Percentiles rank a stretch among this genome's conserved stretches.
phyloP scores from a whole-genome alignment of 2,329 filamentous ascomycete species.

The Cladosporium sp. region DNA sequence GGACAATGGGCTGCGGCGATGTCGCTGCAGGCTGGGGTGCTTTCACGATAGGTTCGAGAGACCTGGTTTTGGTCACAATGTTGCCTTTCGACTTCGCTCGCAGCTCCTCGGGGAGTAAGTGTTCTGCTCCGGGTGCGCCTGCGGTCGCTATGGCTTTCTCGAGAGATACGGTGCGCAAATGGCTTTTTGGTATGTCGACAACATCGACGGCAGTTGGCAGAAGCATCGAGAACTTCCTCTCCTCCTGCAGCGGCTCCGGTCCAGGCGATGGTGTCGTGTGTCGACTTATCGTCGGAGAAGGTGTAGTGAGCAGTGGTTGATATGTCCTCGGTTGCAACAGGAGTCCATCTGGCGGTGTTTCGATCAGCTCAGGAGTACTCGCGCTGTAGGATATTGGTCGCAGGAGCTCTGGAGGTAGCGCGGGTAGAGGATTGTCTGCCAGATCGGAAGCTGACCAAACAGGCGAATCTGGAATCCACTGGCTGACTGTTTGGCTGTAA shows the following conservation, averaged over 20 bases:
- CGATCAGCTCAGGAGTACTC: slow-evolving; percentile 31
- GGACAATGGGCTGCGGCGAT: background rate
- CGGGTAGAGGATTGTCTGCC: slow-evolving; percentile 26
- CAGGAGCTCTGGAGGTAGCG: slow-evolving; percentile 21
- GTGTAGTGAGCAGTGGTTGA: slow-evolving; percentile 30
- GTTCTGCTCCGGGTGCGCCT: slow-evolving; percentile 31
- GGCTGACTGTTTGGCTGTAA: slow-evolving; percentile 36
- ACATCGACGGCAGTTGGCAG: slow-evolving; percentile 20
- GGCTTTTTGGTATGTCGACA: slow-evolving; percentile 20
- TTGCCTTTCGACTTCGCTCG: slow-evolving; percentile 27
- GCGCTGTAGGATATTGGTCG: slow-evolving; percentile 32
- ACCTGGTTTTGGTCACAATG: slow-evolving; percentile 21
- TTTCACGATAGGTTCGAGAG: slow-evolving; percentile 24
- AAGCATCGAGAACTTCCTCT: slow-evolving; percentile 21
- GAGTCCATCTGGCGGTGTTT: slow-evolving; percentile 8
- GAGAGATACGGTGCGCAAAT: slow-evolving; percentile 30
- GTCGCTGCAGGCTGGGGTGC: background rate
- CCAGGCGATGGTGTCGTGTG: slow-evolving; percentile 21
- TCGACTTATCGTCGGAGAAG: slow-evolving; percentile 28
- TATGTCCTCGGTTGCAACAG: slow-evolving; percentile 30
- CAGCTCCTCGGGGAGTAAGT: slow-evolving; percentile 36
- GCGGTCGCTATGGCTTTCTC: slow-evolving; percentile 30
- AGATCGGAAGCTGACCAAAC: slow-evolving; percentile 23
- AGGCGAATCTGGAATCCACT: slow-evolving; percentile 25
- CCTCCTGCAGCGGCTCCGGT: background rate